Base-by-base conservation (phyloP, 2,329 filamentous ascomycete species). In the Xylogone sp. region DNA sequence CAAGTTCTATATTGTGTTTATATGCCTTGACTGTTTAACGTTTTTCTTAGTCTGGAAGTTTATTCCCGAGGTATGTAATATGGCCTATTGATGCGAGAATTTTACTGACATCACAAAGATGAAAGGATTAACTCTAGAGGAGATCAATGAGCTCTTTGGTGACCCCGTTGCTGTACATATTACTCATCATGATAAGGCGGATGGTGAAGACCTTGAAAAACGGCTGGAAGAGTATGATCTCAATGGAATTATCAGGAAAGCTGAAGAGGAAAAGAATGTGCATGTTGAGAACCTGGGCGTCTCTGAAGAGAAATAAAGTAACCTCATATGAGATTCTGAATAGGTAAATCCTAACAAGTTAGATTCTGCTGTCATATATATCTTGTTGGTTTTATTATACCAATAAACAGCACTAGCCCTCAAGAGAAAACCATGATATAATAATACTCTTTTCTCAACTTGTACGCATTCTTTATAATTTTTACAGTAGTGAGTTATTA, bases 121-220 rank as follows among this genome's bases (percentile, higher is more conserved):
- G 4, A 49, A 47, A 12, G 47, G 47, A 1, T 42, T 50, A n/a
- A 44, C 47, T 21, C 31, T 53, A 10, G 51, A 53, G 19, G 51
- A 53, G 31, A 50, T 53, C 21, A 49, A 50, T 29, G 51, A 22
- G 3, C 8, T 50, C 2, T 53, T 53, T 49, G 51, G 51, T 27
- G 48, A 53, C 13, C 29, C 46, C 18, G 44, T 47, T 43, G 24
- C 31, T n/a, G 44, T 46, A 19, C 21, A 51, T 31, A 19, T 51
- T 4, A 47, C 49, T 20, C 27, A 43, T 16, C 34, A 39, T 39
- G 34, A 39, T 18, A 39, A 39, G 34, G 34, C n/a, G 4, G 34
- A 13, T 39, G 34, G n/a, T 13, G 34, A 39, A 5, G 34, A 39
- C 4, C 34, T 39, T 13, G 34, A 39, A 16, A 39, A 16, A 39